These are phyloP conservation scores for Pezicula carpinea DNA, from an alignment of 2,329 filamentous ascomycete genomes.

Conservation along the genomic window DNA sequence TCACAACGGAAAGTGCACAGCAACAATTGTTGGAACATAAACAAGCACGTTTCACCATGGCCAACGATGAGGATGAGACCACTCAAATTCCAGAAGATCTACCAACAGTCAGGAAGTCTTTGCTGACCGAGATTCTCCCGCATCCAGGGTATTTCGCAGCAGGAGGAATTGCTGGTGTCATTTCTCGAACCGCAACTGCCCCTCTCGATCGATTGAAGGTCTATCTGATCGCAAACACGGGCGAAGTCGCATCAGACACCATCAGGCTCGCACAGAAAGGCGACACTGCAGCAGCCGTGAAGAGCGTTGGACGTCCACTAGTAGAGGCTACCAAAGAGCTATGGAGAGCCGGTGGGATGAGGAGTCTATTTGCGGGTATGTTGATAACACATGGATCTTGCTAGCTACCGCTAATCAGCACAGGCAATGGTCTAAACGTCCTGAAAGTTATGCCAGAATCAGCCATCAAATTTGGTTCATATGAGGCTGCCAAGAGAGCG, in stretches of 20 bases:
- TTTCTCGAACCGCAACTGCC: conserved; percentile 91
- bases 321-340: conserved; percentile 69
- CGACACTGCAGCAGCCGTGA: conserved; percentile 57
- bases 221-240: conserved; percentile 90
- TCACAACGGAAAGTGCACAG: conserved; percentile 12
- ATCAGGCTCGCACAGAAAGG: conserved; percentile 68
- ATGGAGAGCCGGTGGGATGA: conserved; percentile 79
- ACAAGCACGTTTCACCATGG: conserved; percentile 5
- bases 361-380: conserved; percentile 89
- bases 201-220: conserved; percentile 96
- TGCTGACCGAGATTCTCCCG: conserved; percentile 47
- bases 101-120: conserved; percentile 15
- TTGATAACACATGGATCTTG: conserved; percentile 5
- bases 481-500: conserved; percentile 87
- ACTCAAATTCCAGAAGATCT: conserved; percentile 11
- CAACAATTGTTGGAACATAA: conserved; percentile 10
- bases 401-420: conserved; percentile 9
- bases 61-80: conserved; percentile 6
- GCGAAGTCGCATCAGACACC: conserved; percentile 46
- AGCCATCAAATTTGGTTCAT: conserved; percentile 96
- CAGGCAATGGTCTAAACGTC: conserved; percentile 94
- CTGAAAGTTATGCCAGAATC: conserved; percentile 98
- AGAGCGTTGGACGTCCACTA: conserved; percentile 65
- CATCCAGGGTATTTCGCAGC: conserved; percentile 97
- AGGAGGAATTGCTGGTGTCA: conserved; percentile 88